phyloP scores from a whole-genome alignment of 2,329 filamentous ascomycete species.

The Aspergillus puulaauensis region DNA sequence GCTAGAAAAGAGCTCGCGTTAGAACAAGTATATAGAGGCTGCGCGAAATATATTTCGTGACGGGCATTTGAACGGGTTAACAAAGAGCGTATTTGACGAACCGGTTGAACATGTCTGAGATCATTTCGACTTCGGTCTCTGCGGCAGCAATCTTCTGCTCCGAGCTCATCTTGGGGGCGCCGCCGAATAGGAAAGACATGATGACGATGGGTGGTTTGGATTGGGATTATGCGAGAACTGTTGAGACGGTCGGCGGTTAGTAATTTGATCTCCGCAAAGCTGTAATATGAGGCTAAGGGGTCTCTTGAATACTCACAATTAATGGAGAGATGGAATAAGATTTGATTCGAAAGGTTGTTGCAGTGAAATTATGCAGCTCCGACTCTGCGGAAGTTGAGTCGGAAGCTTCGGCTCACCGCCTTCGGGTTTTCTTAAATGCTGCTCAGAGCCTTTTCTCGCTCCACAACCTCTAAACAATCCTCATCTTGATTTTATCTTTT shows the following conservation, averaged over 20 bases:
- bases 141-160: conserved; percentile 96
- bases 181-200: conserved; percentile 74
- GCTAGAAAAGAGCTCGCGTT: conserved; percentile 45
- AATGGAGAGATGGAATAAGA: not conserved
- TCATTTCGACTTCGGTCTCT: conserved; percentile 96
- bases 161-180: conserved; percentile 79
- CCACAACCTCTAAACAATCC: conserved; percentile 13
- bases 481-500: conserved; percentile 11
- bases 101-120: conserved; percentile 98
- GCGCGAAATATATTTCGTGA: not conserved
- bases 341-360: not conserved
- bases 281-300: not conserved
- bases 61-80: not conserved
- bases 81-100: conserved; percentile 45
- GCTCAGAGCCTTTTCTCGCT: conserved; percentile 11
- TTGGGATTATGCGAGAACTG: not conserved
- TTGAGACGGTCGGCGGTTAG: not conserved
- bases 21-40: not conserved
- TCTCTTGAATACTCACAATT: not conserved
- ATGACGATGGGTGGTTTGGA: conserved; percentile 27
- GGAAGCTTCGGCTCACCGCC: conserved; percentile 17
- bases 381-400: conserved; percentile 15
- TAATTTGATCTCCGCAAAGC: not conserved
- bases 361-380: conserved; percentile 5
- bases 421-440: conserved; percentile 16